Conservation (phyloP, 1,139 yeast genomes). For the Candida mesenterica region DNA sequence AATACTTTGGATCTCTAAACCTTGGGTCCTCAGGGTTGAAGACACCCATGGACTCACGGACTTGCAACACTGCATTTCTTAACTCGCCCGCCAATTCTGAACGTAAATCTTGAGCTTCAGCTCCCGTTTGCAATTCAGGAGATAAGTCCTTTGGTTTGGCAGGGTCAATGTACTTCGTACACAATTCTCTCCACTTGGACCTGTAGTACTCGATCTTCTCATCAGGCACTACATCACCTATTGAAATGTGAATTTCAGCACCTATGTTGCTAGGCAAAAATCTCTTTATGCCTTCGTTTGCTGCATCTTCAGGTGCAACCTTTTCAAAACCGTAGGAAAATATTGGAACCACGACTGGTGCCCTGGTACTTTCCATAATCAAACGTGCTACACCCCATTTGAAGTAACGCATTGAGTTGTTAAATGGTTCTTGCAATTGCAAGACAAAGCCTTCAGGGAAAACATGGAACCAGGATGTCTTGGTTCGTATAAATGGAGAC, state of each 20-base stretch:
- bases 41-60: slow-evolving; percentile 53
- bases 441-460: slow-evolving; percentile 95
- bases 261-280: slow-evolving; percentile 68
- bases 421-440: slow-evolving; percentile 76
- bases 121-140: slow-evolving; percentile 59
- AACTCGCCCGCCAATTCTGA: slow-evolving; percentile 68
- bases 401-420: slow-evolving; percentile 87
- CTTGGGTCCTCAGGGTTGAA: slow-evolving; percentile 52
- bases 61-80: slow-evolving; percentile 58
- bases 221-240: slow-evolving; percentile 74
- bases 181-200: slow-evolving; percentile 63
- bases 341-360: slow-evolving; percentile 90
- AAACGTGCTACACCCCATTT: slow-evolving; percentile 93
- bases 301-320: slow-evolving; percentile 76
- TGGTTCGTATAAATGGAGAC: slow-evolving; percentile 51
- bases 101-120: slow-evolving; percentile 61
- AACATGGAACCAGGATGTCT: slow-evolving; percentile 88
- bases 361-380: slow-evolving; percentile 73
- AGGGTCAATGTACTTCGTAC: slow-evolving; percentile 51
- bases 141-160: slow-evolving; percentile 58
- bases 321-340: slow-evolving; percentile 85
- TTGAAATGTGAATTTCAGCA: slow-evolving; percentile 61
- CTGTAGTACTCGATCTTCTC: slow-evolving; percentile 58
- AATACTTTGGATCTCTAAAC: slow-evolving; percentile 65
- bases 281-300: slow-evolving; percentile 51